Evolutionary conservation across 345 rosid genomes (phyloP).

Genomic region (Acer yangbiense): DNA sequence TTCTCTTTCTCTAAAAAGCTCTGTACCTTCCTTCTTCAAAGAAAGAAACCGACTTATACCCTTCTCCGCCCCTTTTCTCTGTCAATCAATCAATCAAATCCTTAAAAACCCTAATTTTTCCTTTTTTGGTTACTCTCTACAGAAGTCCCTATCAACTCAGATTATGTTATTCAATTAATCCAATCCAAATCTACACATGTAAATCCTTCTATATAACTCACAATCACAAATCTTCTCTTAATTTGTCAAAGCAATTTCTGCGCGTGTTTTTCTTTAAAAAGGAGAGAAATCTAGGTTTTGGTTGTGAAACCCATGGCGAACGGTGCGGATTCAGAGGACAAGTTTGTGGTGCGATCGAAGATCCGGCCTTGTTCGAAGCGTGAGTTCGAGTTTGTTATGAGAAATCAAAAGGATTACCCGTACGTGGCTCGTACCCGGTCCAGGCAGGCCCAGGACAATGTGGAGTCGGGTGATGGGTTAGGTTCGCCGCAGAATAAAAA

Average conservation of each 20-base stretch:
- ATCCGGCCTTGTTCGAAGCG: conserved; percentile 83
- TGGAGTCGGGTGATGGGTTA: not conserved
- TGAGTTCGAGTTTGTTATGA: conserved; percentile 80
- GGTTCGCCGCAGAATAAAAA: conserved; percentile 25
- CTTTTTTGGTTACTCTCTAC: not conserved
- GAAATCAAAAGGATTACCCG: conserved; percentile 79
- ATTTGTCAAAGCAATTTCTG: not conserved
- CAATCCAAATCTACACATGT: not conserved
- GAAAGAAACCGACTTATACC: conserved; percentile 25
- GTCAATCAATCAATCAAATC: conserved; percentile 4
- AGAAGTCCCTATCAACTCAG: not conserved
- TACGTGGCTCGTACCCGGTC: conserved; percentile 77
- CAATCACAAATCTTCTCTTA: not conserved
- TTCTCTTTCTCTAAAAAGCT: not conserved
- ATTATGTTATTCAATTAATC: not conserved
- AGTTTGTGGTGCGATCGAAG: conserved; percentile 50
- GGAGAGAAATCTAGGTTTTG: not conserved
- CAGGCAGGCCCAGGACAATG: conserved; percentile 29
- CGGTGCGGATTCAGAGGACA: conserved; percentile 48
- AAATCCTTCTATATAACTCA: not conserved
- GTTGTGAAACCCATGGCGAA: conserved; percentile 48
- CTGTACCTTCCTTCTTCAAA: conserved; percentile 17
- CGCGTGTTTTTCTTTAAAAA: too few relatives aligned
- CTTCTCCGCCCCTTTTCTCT: not conserved
- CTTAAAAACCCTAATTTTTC: conserved; percentile 33